Conservation (phyloP, 1,284 basidiomycete genomes). For the Sporisorium exsertum region DNA sequence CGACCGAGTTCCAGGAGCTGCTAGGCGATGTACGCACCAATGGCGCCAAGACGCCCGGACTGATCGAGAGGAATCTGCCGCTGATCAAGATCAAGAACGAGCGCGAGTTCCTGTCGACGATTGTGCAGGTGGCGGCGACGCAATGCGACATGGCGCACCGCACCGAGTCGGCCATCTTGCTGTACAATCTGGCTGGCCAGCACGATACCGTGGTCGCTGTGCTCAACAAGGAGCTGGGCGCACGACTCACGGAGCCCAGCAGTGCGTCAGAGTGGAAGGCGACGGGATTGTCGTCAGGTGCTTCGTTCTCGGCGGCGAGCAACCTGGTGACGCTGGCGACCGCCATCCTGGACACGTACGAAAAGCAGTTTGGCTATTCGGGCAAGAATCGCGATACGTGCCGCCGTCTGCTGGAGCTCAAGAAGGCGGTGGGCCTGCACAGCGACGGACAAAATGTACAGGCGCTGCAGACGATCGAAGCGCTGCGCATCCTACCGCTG, state of each 20-base stretch:
- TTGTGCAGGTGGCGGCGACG: conserved; percentile 83
- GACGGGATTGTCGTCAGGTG: conserved; percentile 36
- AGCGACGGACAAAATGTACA: conserved; percentile 79
- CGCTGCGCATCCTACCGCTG: conserved; percentile 88
- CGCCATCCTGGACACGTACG: conserved; percentile 88
- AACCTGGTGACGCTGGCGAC: conserved; percentile 82
- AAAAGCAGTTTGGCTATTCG: conserved; percentile 77
- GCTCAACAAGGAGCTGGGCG: conserved; percentile 89
- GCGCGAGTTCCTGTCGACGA: conserved; percentile 82
- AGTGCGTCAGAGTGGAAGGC: conserved; percentile 43
- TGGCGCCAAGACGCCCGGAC: conserved; percentile 86
- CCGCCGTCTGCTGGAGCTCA: conserved; percentile 79
- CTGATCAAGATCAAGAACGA: conserved; percentile 81
- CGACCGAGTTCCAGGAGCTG: conserved; percentile 79
- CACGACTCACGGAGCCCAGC: conserved; percentile 69
- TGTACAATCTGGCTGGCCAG: conserved; percentile 94
- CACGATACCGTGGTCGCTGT: conserved; percentile 88
- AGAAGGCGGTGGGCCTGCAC: conserved; percentile 84
- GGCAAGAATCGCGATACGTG: conserved; percentile 79
- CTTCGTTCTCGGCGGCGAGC: conserved; percentile 75
- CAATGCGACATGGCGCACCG: conserved; percentile 78
- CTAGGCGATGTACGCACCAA: conserved; percentile 90
- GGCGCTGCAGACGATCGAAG: conserved; percentile 87
- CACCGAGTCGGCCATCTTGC: conserved; percentile 88
- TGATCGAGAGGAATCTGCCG: conserved; percentile 84